Evolutionary conservation across 192 early-diverging fungal genomes (phyloP).

Genomic region (Mortierella alpina): DNA sequence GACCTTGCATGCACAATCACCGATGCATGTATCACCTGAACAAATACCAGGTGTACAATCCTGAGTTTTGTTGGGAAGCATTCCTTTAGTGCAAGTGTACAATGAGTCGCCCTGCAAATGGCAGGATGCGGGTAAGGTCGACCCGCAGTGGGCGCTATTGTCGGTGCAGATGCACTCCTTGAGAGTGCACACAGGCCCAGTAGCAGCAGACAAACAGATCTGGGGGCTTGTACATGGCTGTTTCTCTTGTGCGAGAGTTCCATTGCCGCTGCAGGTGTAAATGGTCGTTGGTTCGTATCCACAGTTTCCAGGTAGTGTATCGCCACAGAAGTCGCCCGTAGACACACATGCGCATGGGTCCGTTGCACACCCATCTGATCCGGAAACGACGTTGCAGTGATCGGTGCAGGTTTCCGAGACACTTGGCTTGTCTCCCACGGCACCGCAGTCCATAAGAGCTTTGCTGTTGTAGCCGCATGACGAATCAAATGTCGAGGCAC

Average conservation of each 20-base stretch:
- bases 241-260: neutral
- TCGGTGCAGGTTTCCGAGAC: neutral
- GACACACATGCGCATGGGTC: neutral
- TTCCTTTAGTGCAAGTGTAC: no score
- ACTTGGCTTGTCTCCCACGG: neutral
- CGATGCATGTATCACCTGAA: no score
- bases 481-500: neutral
- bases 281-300: neutral
- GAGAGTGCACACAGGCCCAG: neutral
- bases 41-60: no score
- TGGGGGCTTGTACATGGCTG: neutral
- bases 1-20: no score
- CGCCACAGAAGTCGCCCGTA: neutral
- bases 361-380: neutral
- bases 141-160: neutral
- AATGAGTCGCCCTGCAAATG: no score
- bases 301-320: neutral
- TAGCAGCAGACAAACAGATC: neutral
- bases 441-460: neutral
- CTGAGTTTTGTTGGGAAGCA: no score
- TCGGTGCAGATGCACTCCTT: neutral
- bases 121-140: neutral
- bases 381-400: neutral
- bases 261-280: neutral
- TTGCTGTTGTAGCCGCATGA: neutral